These are phyloP conservation scores for Phyllosticta citribraziliensis DNA, from an alignment of 2,329 filamentous ascomycete genomes.

Conservation along the genomic window DNA sequence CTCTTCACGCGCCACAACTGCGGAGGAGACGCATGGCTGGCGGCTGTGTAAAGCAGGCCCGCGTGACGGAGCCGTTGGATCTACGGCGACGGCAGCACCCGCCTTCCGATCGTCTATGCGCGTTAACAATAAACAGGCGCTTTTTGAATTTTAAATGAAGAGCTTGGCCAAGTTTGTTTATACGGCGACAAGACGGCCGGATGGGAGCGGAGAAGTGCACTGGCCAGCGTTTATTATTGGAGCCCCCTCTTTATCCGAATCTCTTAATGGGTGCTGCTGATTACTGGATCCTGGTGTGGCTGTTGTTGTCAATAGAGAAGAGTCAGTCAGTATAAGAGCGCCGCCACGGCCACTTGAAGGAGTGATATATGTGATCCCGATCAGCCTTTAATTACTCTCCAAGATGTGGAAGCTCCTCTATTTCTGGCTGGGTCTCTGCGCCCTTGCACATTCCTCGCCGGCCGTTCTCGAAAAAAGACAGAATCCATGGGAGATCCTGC, in stretches of 20 bases:
- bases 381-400: no score
- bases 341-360: no score
- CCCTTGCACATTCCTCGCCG: constrained; percentile 3
- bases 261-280: background rate
- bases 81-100: background rate
- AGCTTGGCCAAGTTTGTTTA: background rate
- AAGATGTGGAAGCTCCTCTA: background rate
- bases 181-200: background rate
- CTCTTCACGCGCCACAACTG: background rate
- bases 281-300: background rate
- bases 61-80: background rate
- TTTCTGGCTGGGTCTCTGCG: constrained; percentile 1
- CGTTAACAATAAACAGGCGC: no score
- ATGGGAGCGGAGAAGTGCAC: background rate
- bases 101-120: background rate
- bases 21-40: background rate
- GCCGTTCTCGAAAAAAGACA: background rate
- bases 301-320: background rate
- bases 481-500: constrained; percentile 20
- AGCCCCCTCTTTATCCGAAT: background rate
- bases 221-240: background rate
- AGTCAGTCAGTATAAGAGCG: background rate
- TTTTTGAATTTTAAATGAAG: background rate
- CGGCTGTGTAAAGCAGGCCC: background rate
- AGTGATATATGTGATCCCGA: no score